These are phyloP conservation scores for Corylus heterophylla DNA, from an alignment of 306 rosid species.

Conservation along the genomic window DNA sequence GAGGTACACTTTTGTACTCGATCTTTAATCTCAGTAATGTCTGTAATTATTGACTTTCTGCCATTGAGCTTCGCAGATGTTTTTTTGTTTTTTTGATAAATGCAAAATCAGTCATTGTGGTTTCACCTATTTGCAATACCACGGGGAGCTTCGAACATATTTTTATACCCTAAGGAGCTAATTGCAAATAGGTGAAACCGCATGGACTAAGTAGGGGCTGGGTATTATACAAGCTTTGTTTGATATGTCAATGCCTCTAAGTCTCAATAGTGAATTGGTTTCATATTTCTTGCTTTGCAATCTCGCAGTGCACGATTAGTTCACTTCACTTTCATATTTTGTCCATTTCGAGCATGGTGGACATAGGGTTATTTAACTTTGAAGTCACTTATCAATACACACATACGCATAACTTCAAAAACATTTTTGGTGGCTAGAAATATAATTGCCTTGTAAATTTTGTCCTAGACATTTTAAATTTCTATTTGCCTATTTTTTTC, in stretches of 20 bases:
- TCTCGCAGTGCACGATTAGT: not conserved
- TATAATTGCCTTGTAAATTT: not conserved
- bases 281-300: not conserved
- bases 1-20: conserved; percentile 49
- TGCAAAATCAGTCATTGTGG: too few species aligned
- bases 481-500: not conserved
- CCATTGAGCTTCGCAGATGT: not conserved
- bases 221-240: not conserved
- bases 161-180: too few species aligned
- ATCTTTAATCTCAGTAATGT: not conserved
- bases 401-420: not conserved
- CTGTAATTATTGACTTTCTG: not conserved
- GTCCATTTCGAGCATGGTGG: not conserved
- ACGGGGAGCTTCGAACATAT: too few species aligned
- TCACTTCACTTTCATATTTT: not conserved
- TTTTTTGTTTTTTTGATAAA: too few species aligned
- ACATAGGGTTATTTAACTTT: not conserved
- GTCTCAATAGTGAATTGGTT: not conserved
- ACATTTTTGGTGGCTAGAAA: not conserved
- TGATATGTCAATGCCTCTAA: not conserved
- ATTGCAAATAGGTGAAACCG: too few species aligned
- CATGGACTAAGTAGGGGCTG: not conserved
- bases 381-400: not conserved
- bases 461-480: not conserved
- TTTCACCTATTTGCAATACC: too few species aligned